A percentile compares a stretch with the other conserved stretches of the same genome.
phyloP scores from a whole-genome alignment of 768 basidiomycete species.

The Amanita muscaria region DNA sequence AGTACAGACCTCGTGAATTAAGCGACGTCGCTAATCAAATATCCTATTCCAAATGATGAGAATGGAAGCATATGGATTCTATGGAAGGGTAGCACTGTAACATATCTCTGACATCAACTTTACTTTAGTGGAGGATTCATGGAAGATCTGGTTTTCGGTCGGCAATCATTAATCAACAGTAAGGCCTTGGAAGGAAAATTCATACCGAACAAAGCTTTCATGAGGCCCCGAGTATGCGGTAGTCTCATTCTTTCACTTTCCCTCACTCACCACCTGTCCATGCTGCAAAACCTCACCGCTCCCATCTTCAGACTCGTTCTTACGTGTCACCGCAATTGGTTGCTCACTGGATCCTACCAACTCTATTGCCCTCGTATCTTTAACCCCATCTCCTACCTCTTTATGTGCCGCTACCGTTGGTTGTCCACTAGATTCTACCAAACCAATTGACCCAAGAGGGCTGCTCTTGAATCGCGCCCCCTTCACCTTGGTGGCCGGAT shows the following conservation, averaged over 20 bases:
- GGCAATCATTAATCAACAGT: no score
- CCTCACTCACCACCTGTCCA: no score
- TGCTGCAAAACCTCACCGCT: no score
- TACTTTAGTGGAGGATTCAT: constrained; percentile 41
- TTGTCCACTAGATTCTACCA: constrained; percentile 15
- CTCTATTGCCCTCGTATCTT: no score
- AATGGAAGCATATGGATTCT: no score
- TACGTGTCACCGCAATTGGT: no score
- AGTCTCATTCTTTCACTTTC: no score
- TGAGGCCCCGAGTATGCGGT: no score
- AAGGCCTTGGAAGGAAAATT: no score
- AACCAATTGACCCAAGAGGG: constrained; percentile 32
- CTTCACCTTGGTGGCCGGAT: constrained; percentile 23
- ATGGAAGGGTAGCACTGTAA: constrained; percentile 46
- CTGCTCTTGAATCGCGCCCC: constrained; percentile 69
- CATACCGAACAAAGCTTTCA: no score
- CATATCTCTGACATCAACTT: neutral
- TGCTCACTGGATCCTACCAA: no score
- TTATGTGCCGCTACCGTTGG: neutral
- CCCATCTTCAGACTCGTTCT: no score
- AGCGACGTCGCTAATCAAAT: constrained; percentile 64
- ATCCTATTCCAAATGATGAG: constrained; percentile 64
- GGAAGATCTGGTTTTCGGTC: constrained; percentile 44
- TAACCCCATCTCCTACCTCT: neutral
- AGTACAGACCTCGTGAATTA: constrained; percentile 18